Evolutionary conservation across 139 green algal species (phyloP).

Genomic region (Chlamydomonas sphaeroides): DNA sequence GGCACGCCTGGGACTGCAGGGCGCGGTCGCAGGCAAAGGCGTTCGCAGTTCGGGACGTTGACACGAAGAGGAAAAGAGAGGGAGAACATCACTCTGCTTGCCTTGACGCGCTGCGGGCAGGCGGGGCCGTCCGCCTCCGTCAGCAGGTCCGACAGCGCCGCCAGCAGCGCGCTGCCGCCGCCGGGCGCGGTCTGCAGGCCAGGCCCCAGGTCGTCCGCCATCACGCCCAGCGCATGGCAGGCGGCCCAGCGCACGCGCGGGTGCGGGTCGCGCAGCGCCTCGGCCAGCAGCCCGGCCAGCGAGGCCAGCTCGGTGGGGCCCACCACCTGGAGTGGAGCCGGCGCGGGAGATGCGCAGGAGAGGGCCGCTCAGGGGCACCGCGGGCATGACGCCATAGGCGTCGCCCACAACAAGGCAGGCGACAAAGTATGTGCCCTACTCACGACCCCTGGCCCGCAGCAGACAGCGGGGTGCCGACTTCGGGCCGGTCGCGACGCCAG

Average conservation of each 20-base stretch:
- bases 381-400: too few relatives aligned
- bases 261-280: slow-evolving; percentile 32
- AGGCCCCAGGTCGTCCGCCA: slow-evolving; percentile 96
- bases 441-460: too few relatives aligned
- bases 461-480: too few relatives aligned
- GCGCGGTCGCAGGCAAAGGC: too few relatives aligned
- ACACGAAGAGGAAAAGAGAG: too few relatives aligned
- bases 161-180: slow-evolving; percentile 58
- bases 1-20: slow-evolving; percentile 94
- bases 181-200: slow-evolving; percentile 76
- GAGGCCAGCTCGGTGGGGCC: slow-evolving; percentile 46
- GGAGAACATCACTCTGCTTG: not conserved
- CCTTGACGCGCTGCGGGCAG: slow-evolving; percentile 30
- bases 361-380: too few relatives aligned
- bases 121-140: not conserved
- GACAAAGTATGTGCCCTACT: too few relatives aligned
- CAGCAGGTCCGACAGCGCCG: slow-evolving; percentile 82
- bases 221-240: slow-evolving; percentile 95
- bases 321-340: slow-evolving; percentile 5
- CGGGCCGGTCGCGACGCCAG: too few relatives aligned
- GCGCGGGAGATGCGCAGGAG: too few relatives aligned
- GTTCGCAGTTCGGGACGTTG: too few relatives aligned
- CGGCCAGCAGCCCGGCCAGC: slow-evolving; percentile 49
- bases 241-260: slow-evolving; percentile 92
- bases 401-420: too few relatives aligned